Evolutionary conservation across 441 rosid genomes (phyloP), one percentile per base, ranked within the genome.

Genomic region (Aquilaria agallochum): DNA sequence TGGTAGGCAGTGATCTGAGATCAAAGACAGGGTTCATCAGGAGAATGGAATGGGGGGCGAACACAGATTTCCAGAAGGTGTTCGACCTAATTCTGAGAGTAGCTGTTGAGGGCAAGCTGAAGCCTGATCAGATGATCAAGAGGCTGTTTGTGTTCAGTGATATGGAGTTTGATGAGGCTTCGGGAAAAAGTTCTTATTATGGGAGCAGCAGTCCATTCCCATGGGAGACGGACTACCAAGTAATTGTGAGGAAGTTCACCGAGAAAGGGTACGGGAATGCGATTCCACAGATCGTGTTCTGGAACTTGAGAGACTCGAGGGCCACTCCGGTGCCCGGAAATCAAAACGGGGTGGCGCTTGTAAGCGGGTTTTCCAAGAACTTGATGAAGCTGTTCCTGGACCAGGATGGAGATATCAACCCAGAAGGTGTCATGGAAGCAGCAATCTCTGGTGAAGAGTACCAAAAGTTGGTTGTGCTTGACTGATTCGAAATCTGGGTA

Each of bases 101-200:
- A 40, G 83, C 79, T 1, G 69, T 66, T 1, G 75, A 71, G 56
- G 73, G 50, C 36, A 72, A 56, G 11, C 56, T 75, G 50, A 70
- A 52, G 3, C 50, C 64, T 31, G 78, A 83, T 27, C 66, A 77
- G 59, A 74, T 82, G 71, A 57, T 83, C 73, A 80, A 72, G 67
- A 74, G 81, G 59, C 15, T 83, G 15, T 72, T 80, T 56, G 80
- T 83, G 51, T 78, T 83, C 54, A 83, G 84, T 27, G 88, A 83
- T 56, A 75, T 80, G 83, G 83, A 83, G 61, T 77, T 80, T 44
- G 77, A 78, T 59, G 9, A 27, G 1, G 77, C 81, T 10, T 13
- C 11, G 10, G 49, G 6, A 5, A 12, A 5, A 2, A 2, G 0
- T 27, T 0, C 2, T 32, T 13, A 48, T 13, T 31, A 48, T 31